Evolutionary conservation across 495 filamentous ascomycete species (phyloP).

Genomic region (Aspergillus wentii): DNA sequence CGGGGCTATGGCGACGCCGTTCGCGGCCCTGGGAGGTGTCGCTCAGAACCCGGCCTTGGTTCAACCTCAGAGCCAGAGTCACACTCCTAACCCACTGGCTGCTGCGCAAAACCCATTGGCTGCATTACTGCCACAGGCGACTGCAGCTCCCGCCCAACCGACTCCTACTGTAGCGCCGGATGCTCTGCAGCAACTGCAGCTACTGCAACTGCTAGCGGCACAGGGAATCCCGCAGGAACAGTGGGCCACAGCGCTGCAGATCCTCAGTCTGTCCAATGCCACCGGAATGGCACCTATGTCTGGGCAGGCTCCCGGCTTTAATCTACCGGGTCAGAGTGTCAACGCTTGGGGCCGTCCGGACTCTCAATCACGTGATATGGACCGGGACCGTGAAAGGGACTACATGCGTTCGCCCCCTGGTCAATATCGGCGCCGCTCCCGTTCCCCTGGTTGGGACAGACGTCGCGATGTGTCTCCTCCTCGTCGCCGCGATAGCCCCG

Average conservation of each 20-base stretch:
- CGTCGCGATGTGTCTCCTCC: conserved; percentile 54
- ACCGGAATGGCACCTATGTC: conserved; percentile 26
- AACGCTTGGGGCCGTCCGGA: conserved; percentile 38
- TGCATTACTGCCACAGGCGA: conserved; percentile 40
- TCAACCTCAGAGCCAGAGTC: conserved; percentile 43
- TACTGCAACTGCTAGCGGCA: conserved; percentile 53
- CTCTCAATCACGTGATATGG: conserved; percentile 55
- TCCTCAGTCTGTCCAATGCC: conserved; percentile 37
- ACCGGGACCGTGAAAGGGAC: conserved; percentile 50
- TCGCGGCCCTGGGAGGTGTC: conserved; percentile 36
- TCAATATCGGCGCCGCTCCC: conserved; percentile 66
- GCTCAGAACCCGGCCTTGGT: conserved; percentile 36
- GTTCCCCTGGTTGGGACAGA: conserved; percentile 69
- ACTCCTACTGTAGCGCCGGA: conserved; percentile 31
- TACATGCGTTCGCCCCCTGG: conserved; percentile 53
- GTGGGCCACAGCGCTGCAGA: conserved; percentile 50
- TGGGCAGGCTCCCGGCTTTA: conserved; percentile 25
- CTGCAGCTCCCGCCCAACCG: conserved; percentile 22
- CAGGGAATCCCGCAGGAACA: conserved; percentile 59
- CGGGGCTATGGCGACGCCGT: conserved; percentile 45
- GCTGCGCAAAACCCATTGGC: conserved; percentile 41
- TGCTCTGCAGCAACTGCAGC: conserved; percentile 55
- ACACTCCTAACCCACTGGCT: conserved; percentile 36
- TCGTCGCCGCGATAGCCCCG: conserved; percentile 63
- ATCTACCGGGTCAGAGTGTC: conserved; percentile 27